Conservation (phyloP, 2,329 filamentous ascomycete species). For the Penicillium sp. region DNA sequence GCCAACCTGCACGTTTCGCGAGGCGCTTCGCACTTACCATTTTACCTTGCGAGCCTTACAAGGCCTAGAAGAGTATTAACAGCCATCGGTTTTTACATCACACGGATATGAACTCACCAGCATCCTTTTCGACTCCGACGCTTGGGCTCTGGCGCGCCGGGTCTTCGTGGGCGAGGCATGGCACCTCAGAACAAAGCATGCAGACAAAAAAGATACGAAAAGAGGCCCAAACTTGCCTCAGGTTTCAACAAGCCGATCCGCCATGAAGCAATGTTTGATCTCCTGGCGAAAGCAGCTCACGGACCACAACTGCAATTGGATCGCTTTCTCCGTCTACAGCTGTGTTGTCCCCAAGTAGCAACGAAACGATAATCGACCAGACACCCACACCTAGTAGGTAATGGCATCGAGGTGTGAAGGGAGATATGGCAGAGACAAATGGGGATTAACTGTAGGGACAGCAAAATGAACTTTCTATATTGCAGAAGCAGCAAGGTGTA, state of each 20-base stretch:
- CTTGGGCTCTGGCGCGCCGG: constrained; percentile 60
- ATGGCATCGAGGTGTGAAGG: constrained; percentile 33
- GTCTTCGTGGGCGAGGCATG: constrained; percentile 63
- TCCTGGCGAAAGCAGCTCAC: constrained; percentile 4
- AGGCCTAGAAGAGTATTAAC: constrained; percentile 49
- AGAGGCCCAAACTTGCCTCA: constrained; percentile 18
- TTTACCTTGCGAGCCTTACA: constrained; percentile 77
- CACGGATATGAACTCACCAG: constrained; percentile 47
- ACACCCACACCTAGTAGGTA: constrained; percentile 32
- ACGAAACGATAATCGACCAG: constrained; percentile 35
- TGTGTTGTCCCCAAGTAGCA: constrained; percentile 32
- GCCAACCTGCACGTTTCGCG: background rate
- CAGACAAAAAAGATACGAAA: constrained; percentile 12
- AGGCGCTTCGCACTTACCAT: constrained; percentile 47
- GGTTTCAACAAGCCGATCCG: background rate
- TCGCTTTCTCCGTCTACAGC: constrained; percentile 26
- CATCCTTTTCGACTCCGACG: constrained; percentile 63
- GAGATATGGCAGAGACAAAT: constrained; percentile 16
- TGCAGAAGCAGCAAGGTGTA: constrained; percentile 7
- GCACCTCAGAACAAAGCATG: constrained; percentile 16
- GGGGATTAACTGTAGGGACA: constrained; percentile 11
- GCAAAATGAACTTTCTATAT: constrained; percentile 7
- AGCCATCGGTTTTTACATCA: constrained; percentile 3
- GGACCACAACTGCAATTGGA: constrained; percentile 7
- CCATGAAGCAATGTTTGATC: background rate